phyloP scores from a whole-genome alignment of 2,329 filamentous ascomycete species.

The Penicillium capsulatum region DNA sequence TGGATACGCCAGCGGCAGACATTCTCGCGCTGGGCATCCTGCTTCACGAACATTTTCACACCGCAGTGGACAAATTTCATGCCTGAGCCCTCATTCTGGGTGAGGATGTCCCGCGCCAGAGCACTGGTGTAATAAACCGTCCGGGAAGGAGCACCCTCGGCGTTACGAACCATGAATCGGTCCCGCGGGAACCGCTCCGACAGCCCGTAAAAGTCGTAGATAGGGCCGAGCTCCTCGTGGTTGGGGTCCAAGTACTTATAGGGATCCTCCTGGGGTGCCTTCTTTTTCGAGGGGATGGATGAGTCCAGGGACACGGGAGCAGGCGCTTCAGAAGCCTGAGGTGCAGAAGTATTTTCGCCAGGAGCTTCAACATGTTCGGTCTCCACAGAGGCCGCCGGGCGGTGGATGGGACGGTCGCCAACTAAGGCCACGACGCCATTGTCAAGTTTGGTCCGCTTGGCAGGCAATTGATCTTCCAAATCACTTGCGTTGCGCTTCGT shows the following conservation, averaged over 20 bases:
- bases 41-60: conserved; percentile 99
- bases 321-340: background rate
- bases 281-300: conserved; percentile 29
- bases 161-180: conserved; percentile 95
- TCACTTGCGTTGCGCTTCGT: conserved; percentile 35
- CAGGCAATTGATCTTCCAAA: conserved; percentile 35
- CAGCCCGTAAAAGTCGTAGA: conserved; percentile 80
- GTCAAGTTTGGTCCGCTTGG: conserved; percentile 45
- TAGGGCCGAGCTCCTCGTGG: conserved; percentile 70
- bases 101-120: conserved; percentile 78
- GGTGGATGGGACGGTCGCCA: conserved; percentile 37
- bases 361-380: conserved; percentile 23
- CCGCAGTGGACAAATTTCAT: conserved; percentile 96
- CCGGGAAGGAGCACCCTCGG: conserved; percentile 78
- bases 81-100: conserved; percentile 80
- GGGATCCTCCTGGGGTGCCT: conserved; percentile 66
- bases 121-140: conserved; percentile 94
- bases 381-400: conserved; percentile 25
- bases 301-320: conserved; percentile 12
- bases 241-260: conserved; percentile 82
- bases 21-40: conserved; percentile 80
- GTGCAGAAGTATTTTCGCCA: conserved; percentile 21
- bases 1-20: conserved; percentile 95
- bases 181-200: conserved; percentile 80
- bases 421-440: conserved; percentile 37